A percentile compares a stretch with the other conserved stretches of the same genome.
These are phyloP conservation scores for Leccinum brunneo-olivaceum DNA, from an alignment of 1,284 basidiomycete species.

Conservation along the genomic window DNA sequence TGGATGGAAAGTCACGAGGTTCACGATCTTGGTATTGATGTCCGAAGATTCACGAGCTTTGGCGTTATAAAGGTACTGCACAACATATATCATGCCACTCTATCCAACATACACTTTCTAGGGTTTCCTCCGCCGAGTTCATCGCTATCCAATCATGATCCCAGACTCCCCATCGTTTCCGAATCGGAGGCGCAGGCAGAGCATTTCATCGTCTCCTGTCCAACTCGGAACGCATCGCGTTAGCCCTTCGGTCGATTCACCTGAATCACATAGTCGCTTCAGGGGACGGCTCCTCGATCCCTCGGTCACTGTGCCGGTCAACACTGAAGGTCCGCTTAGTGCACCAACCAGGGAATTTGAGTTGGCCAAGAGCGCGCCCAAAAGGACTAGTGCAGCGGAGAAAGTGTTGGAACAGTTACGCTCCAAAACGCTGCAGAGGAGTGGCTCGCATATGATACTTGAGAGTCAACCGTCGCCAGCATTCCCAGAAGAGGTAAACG, in stretches of 20 bases:
- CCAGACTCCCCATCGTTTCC: slow-evolving; percentile 28
- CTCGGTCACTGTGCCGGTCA: slow-evolving; percentile 23
- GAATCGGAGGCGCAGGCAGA: slow-evolving; percentile 38
- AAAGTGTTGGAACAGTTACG: slow-evolving; percentile 52
- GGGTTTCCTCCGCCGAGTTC: slow-evolving; percentile 90
- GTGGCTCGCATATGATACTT: slow-evolving; percentile 30
- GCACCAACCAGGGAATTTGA: slow-evolving; percentile 22
- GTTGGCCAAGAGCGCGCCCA: slow-evolving; percentile 12
- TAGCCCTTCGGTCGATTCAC: slow-evolving; percentile 19
- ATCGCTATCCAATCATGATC: slow-evolving; percentile 83
- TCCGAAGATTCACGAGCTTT: slow-evolving; percentile 93
- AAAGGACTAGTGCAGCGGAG: slow-evolving; percentile 52
- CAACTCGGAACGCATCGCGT: slow-evolving; percentile 24
- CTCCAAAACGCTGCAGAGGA: slow-evolving; percentile 41
- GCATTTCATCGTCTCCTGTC: slow-evolving; percentile 30
- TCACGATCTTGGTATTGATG: slow-evolving; percentile 74
- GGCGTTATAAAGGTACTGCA: slow-evolving; percentile 86
- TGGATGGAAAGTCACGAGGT: slow-evolving; percentile 86
- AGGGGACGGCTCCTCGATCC: slow-evolving; percentile 30
- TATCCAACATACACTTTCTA: slow-evolving; percentile 22
- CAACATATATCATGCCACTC: slow-evolving; percentile 1
- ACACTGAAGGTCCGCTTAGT: slow-evolving; percentile 24
- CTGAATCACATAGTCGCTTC: slow-evolving; percentile 22
- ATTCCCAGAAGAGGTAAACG: slow-evolving; percentile 16
- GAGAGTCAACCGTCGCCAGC: slow-evolving; percentile 14